Conservation (phyloP, 2,329 filamentous ascomycete species). For the Tolypocladium tropicale region DNA sequence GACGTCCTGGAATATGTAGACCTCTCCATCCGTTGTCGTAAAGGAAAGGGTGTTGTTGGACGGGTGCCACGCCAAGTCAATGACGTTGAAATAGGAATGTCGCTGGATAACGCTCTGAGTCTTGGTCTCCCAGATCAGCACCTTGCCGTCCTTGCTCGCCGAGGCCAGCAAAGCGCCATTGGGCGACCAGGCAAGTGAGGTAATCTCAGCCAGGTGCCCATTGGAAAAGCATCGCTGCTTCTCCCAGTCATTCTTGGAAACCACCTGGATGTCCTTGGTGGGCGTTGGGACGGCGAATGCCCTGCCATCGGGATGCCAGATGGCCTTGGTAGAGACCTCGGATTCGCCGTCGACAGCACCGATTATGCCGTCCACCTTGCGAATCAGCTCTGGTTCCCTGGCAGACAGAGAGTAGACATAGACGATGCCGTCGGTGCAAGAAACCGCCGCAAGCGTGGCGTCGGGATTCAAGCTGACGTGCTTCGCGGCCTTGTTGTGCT, state of each 20-base stretch:
- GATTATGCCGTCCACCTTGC: slow-evolving; percentile 79
- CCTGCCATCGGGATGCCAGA: slow-evolving; percentile 91
- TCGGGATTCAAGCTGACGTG: slow-evolving; percentile 81
- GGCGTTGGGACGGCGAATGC: slow-evolving; percentile 81
- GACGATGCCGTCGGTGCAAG: slow-evolving; percentile 78
- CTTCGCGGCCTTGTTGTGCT: slow-evolving; percentile 81
- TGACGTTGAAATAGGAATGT: slow-evolving; percentile 72
- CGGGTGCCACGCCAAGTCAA: slow-evolving; percentile 86
- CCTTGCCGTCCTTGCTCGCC: slow-evolving; percentile 55
- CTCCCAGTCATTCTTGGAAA: slow-evolving; percentile 86
- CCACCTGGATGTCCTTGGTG: slow-evolving; percentile 72
- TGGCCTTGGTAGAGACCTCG: slow-evolving; percentile 62
- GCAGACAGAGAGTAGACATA: slow-evolving; percentile 80
- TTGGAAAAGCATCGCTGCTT: slow-evolving; percentile 70
- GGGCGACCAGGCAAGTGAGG: slow-evolving; percentile 82
- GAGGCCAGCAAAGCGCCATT: slow-evolving; percentile 82
- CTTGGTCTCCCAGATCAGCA: slow-evolving; percentile 81
- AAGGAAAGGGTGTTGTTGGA: slow-evolving; percentile 82
- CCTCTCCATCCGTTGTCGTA: slow-evolving; percentile 83
- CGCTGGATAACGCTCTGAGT: slow-evolving; percentile 72
- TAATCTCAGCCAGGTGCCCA: slow-evolving; percentile 76
- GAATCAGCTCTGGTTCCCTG: slow-evolving; percentile 70
- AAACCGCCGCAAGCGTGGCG: slow-evolving; percentile 65
- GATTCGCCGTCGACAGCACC: slow-evolving; percentile 62
- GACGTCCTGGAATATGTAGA: slow-evolving; percentile 77